These are phyloP conservation scores for Crassisporium funariophilum DNA, from an alignment of 768 basidiomycete genomes.

Conservation along the genomic window DNA sequence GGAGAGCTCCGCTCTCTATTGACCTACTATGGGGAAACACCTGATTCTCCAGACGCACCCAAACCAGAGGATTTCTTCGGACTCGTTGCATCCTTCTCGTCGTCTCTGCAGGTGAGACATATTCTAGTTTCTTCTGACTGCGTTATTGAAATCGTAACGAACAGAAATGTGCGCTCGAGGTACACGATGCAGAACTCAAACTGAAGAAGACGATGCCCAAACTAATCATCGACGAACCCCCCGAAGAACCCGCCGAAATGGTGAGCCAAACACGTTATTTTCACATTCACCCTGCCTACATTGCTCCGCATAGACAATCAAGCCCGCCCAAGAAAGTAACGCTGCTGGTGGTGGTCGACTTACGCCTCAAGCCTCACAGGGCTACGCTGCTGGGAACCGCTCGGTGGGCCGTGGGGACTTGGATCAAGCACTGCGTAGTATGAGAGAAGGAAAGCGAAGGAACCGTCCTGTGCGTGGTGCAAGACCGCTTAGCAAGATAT, in stretches of 20 bases:
- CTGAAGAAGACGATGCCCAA: slow-evolving; percentile 21
- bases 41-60: slow-evolving; percentile 59
- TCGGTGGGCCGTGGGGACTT: slow-evolving; percentile 78
- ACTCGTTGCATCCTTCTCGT: slow-evolving; percentile 72
- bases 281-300: slow-evolving; percentile 7
- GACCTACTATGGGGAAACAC: slow-evolving; percentile 77
- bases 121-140: neutral
- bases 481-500: slow-evolving; percentile 77
- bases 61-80: slow-evolving; percentile 87
- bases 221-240: slow-evolving; percentile 24
- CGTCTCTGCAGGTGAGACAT: slow-evolving; percentile 60
- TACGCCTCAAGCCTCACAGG: slow-evolving; percentile 38
- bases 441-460: slow-evolving; percentile 66
- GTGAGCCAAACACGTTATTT: slow-evolving; percentile 9
- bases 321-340: slow-evolving; percentile 26
- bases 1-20: slow-evolving; percentile 62
- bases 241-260: slow-evolving; percentile 23
- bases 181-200: slow-evolving; percentile 53
- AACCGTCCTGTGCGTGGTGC: slow-evolving; percentile 45
- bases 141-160: slow-evolving; percentile 4
- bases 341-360: too few relatives aligned
- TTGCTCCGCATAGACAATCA: slow-evolving; percentile 42
- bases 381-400: slow-evolving; percentile 42
- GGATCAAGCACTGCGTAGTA: slow-evolving; percentile 82
- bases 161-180: slow-evolving; percentile 73